These are phyloP conservation scores for Raddia distichophylla DNA, from an alignment of 176 grass and related monocot species.

Conservation along the genomic window DNA sequence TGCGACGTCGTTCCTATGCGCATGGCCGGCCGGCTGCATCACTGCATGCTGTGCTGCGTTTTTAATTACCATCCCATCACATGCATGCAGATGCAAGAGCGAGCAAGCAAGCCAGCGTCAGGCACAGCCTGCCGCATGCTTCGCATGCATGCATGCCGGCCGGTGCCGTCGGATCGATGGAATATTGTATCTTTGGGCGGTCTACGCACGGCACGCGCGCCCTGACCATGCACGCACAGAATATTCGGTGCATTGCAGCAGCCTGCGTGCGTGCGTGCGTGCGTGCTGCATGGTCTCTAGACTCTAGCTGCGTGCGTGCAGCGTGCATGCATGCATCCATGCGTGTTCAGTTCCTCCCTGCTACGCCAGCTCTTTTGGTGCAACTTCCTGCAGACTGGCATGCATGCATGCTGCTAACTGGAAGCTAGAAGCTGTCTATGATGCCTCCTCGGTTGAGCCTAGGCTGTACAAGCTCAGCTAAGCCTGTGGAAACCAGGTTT, in stretches of 20 bases:
- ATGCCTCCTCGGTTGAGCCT: too few species aligned
- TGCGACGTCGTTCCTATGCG: too few species aligned
- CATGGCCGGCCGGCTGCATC: too few species aligned
- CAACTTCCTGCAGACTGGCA: neutral
- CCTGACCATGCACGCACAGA: neutral
- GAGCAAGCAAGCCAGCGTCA: neutral
- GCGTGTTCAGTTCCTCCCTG: neutral
- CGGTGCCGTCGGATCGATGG: neutral
- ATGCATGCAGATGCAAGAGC: too few species aligned
- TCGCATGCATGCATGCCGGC: neutral
- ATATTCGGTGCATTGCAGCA: too few species aligned
- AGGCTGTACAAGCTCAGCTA: too few species aligned
- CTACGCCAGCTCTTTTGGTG: neutral
- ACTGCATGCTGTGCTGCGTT: too few species aligned
- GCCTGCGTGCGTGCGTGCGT: neutral
- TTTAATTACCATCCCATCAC: too few species aligned
- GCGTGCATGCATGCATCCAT: neutral
- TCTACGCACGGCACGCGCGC: neutral
- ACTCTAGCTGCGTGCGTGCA: too few species aligned
- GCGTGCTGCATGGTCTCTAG: neutral
- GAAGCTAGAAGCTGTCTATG: too few species aligned
- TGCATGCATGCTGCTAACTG: neutral
- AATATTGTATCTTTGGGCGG: neutral
- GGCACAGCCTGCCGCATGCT: too few species aligned
- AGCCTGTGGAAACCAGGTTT: too few species aligned